A percentile compares a stretch with the other conserved stretches of the same genome.
These are phyloP conservation scores for Piloderma croceum DNA, from an alignment of 768 basidiomycete species.

Conservation along the genomic window DNA sequence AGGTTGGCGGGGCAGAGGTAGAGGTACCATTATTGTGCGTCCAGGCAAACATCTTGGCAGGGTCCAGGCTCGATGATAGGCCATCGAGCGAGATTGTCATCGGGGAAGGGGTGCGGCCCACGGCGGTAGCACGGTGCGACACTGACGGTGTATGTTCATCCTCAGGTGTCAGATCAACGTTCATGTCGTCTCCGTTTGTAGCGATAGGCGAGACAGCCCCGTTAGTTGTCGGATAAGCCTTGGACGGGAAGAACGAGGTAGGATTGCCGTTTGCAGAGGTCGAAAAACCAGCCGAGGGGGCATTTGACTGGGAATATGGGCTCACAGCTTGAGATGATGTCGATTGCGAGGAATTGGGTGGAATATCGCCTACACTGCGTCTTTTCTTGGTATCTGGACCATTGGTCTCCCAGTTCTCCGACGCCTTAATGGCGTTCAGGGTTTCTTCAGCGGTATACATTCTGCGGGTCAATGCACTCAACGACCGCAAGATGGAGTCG, in stretches of 20 bases:
- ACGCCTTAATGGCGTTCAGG: slow-evolving; percentile 34
- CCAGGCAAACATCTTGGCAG: slow-evolving; percentile 25
- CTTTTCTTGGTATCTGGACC: slow-evolving; percentile 43
- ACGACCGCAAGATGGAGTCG: slow-evolving; percentile 48
- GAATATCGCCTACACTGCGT: slow-evolving; percentile 28
- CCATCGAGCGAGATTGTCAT: slow-evolving; percentile 49
- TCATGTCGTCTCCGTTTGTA: slow-evolving; percentile 12
- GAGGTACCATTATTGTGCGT: slow-evolving; percentile 20
- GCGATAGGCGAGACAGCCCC: slow-evolving; percentile 19
- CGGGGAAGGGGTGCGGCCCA: slow-evolving; percentile 13
- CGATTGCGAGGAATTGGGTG: slow-evolving; percentile 12
- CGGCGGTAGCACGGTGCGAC: slow-evolving; percentile 1
- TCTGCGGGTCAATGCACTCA: slow-evolving; percentile 45
- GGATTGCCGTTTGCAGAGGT: slow-evolving; percentile 6
- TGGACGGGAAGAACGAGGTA: too few relatives aligned
- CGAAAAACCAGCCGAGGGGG: slow-evolving; percentile 13
- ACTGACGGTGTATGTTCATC: slow-evolving; percentile 17
- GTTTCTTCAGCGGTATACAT: slow-evolving; percentile 53
- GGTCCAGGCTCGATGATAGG: slow-evolving; percentile 36
- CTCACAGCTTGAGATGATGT: slow-evolving; percentile 1
- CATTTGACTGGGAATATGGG: slow-evolving; percentile 7
- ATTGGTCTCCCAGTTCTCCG: slow-evolving; percentile 21
- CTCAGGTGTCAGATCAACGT: slow-evolving; percentile 16
- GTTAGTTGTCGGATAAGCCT: slow-evolving; percentile 17
- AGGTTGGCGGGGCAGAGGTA: slow-evolving; percentile 42